Base-by-base conservation (phyloP, 495 filamentous ascomycete species). In the Amniculicola lignicola region DNA sequence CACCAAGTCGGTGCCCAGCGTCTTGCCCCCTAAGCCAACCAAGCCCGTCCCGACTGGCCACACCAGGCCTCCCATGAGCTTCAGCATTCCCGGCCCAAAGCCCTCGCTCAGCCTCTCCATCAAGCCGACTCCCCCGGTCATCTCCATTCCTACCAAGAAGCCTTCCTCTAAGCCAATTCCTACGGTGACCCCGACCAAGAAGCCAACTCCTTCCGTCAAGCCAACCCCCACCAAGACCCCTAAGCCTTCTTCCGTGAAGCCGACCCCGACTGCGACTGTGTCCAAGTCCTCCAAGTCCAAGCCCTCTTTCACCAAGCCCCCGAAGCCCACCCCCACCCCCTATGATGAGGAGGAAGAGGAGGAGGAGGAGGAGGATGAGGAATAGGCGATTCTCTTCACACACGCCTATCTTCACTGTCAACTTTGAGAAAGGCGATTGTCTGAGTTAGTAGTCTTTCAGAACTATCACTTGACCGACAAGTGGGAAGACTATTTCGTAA, bases 241-340 rank as follows among this genome's bases (percentile, higher is more conserved):
- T n/a, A n/a, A n/a, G n/a, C n/a, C n/a, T n/a, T n/a, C n/a, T 35
- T n/a, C 29, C 29, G 29, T 35, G 7, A 7, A 7, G n/a, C n/a
- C n/a, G n/a, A n/a, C n/a, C n/a, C n/a, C n/a, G n/a, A n/a, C n/a
- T 18, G 5, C n/a, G 5, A 6, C 5, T 18, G 36, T 39, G 3
- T 35, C 14, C 45, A 28, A 49, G 36, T 46, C 52, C 12, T 3
- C 12, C 6, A 35, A 25, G 19, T 36, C 41, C 21, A 28, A 33
- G 11, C 50, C 51, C 22, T 38, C 45, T 23, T 50, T 43, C 54
- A 33, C 31, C 53, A 6, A 16, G 3, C 45, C 45, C 24, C 46
- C 54, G 12, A 43, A 24, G 37, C 54, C 54, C n/a, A 58, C 54
- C 22, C 54, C 44, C 5, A 28, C 54, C 15, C 12, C 16, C n/a